These are phyloP conservation scores for Mallotus repandus DNA, from an alignment of 441 rosid genomes.

Conservation along the genomic window DNA sequence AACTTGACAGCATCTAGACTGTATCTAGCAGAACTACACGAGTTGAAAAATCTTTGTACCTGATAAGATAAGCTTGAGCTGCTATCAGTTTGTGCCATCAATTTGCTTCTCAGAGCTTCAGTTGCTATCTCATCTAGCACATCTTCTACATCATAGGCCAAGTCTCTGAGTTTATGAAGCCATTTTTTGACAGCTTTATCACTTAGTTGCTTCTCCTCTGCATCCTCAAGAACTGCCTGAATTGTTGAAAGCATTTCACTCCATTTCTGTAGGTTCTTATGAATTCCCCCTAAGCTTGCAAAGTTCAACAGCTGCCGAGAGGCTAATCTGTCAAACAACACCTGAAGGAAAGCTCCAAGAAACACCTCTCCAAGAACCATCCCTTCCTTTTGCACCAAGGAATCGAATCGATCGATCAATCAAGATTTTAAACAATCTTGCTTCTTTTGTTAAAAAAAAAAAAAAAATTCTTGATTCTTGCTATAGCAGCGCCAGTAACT, in stretches of 20 bases:
- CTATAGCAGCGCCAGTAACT: too few relatives aligned
- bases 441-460: too few relatives aligned
- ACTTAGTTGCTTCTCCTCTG: slow-evolving; percentile 26
- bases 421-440: too few relatives aligned
- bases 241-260: neutral
- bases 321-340: slow-evolving; percentile 11
- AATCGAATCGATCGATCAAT: neutral
- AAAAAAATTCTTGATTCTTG: too few relatives aligned
- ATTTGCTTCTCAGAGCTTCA: slow-evolving; percentile 10
- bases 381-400: neutral
- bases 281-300: slow-evolving; percentile 9
- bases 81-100: neutral
- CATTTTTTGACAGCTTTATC: slow-evolving; percentile 17
- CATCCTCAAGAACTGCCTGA: slow-evolving; percentile 23
- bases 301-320: slow-evolving; percentile 14
- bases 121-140: slow-evolving; percentile 21
- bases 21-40: neutral
- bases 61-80: neutral
- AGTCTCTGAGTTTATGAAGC: slow-evolving; percentile 25
- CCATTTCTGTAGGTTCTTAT: slow-evolving; percentile 20
- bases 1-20: neutral
- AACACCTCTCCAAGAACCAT: slow-evolving; percentile 16
- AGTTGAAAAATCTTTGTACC: slow-evolving; percentile 1
- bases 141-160: slow-evolving; percentile 28
- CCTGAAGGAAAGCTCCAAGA: slow-evolving; percentile 1